Evolutionary conservation across 2,329 filamentous ascomycete species (phyloP).

Genomic region (Ceratocystis cubensis): DNA sequence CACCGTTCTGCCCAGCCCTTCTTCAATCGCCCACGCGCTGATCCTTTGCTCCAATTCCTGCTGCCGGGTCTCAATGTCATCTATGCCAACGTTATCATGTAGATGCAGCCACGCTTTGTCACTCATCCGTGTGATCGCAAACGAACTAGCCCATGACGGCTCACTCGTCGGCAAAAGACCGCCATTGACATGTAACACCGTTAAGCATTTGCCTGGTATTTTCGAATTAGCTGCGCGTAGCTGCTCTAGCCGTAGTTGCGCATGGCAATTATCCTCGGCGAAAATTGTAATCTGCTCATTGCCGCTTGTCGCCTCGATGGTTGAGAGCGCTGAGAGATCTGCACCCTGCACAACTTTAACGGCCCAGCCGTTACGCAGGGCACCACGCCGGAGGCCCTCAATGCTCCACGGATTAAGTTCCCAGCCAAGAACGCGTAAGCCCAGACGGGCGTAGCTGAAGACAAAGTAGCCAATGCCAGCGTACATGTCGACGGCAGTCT

Average conservation of each 20-base stretch:
- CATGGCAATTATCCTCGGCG: conserved; percentile 52
- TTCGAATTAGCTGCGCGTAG: conserved; percentile 26
- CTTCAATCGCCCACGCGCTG: conserved; percentile 27
- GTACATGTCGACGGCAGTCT: conserved; percentile 62
- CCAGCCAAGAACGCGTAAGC: conserved; percentile 68
- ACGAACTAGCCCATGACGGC: conserved; percentile 40
- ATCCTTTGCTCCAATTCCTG: conserved; percentile 39
- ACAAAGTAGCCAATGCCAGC: conserved; percentile 90
- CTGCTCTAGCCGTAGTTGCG: conserved; percentile 32
- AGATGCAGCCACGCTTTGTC: conserved; percentile 47
- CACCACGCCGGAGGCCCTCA: conserved; percentile 68
- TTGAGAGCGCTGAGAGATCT: conserved; percentile 28
- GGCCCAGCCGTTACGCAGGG: conserved; percentile 53
- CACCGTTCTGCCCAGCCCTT: conserved; percentile 24
- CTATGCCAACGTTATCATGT: conserved; percentile 51
- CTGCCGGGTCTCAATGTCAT: conserved; percentile 37
- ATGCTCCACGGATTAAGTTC: conserved; percentile 83
- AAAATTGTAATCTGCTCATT: conserved; percentile 52
- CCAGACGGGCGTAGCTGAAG: conserved; percentile 65
- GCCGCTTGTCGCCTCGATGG: conserved; percentile 31
- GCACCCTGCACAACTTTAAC: conserved; percentile 40
- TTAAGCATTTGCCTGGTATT: conserved; percentile 2
- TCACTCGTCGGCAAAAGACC: conserved; percentile 49
- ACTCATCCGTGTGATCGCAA: conserved; percentile 32
- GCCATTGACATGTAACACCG: conserved; percentile 49